Evolutionary conservation across 2,329 filamentous ascomycete genomes (phyloP).

Genomic region (Penicillium psychrosexuale): DNA sequence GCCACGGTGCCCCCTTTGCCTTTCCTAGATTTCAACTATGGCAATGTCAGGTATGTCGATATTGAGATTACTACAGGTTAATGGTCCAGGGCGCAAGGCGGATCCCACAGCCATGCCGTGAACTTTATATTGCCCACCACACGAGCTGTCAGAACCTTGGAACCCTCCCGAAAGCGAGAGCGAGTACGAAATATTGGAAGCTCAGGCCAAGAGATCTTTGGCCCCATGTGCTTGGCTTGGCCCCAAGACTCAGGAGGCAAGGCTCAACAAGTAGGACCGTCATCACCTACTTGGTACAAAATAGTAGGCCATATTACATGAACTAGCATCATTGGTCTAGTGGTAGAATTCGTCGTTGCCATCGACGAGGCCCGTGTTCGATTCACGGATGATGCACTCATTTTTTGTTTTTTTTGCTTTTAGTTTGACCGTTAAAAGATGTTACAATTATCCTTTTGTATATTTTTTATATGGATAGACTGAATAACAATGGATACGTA

Average conservation of each 20-base stretch:
- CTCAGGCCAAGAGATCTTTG: background rate
- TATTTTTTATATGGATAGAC: too few species aligned
- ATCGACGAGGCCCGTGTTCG: constrained; percentile 49
- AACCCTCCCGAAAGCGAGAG: background rate
- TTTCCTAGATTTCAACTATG: background rate
- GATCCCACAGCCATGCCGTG: background rate
- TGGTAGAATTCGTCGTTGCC: constrained; percentile 48
- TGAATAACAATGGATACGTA: too few species aligned
- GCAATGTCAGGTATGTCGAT: background rate
- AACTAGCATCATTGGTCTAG: constrained; percentile 44
- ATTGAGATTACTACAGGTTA: background rate
- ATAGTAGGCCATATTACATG: background rate
- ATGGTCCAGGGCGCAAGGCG: background rate
- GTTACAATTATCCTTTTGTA: too few species aligned
- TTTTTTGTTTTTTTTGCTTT: too few species aligned
- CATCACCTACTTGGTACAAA: too few species aligned
- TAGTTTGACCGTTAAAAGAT: too few species aligned
- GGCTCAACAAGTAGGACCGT: too few species aligned
- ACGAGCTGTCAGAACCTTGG: background rate
- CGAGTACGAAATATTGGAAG: background rate
- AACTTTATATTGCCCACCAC: background rate
- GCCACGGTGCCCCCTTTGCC: background rate
- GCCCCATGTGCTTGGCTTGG: background rate
- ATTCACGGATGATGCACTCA: constrained; percentile 46
- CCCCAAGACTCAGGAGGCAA: background rate